Conservation (phyloP, 2,329 filamentous ascomycete genomes). For the Penicillium sp. region DNA sequence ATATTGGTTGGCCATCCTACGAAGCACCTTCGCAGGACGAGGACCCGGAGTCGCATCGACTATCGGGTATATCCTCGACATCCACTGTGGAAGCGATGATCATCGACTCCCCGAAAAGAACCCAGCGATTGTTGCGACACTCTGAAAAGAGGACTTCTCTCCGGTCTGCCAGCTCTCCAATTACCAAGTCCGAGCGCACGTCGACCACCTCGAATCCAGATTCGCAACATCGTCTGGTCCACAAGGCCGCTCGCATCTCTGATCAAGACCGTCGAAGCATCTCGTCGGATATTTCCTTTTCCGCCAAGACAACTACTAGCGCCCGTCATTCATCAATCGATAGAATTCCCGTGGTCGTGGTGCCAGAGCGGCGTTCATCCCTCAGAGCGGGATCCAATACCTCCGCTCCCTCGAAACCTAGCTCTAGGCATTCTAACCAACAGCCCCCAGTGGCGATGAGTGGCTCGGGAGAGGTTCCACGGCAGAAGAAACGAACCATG, state of each 20-base stretch:
- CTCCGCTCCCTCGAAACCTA: slow-evolving; percentile 34
- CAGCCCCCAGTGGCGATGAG: slow-evolving; percentile 34
- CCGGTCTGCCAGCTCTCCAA: slow-evolving; percentile 44
- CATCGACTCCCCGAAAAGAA: slow-evolving; percentile 46
- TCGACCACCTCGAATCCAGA: slow-evolving; percentile 42
- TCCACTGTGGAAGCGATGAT: slow-evolving; percentile 55
- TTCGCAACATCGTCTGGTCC: slow-evolving; percentile 46
- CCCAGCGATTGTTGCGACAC: slow-evolving; percentile 47
- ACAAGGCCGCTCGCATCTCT: slow-evolving; percentile 47
- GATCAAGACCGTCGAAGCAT: slow-evolving; percentile 44
- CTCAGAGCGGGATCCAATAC: slow-evolving; percentile 37
- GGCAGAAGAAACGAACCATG: slow-evolving; percentile 33
- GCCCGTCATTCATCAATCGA: slow-evolving; percentile 32
- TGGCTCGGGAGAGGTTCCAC: slow-evolving; percentile 31
- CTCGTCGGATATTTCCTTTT: slow-evolving; percentile 39
- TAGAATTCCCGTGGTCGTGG: slow-evolving; percentile 45
- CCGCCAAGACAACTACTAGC: slow-evolving; percentile 29
- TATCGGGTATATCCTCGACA: slow-evolving; percentile 48
- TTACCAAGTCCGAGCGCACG: slow-evolving; percentile 41
- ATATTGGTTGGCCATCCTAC: slow-evolving; percentile 47
- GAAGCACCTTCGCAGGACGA: slow-evolving; percentile 25
- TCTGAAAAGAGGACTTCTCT: slow-evolving; percentile 50
- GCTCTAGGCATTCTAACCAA: slow-evolving; percentile 36
- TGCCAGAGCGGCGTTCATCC: slow-evolving; percentile 45
- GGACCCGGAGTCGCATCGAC: slow-evolving; percentile 34